A percentile compares a stretch with the other conserved stretches of the same genome.
Evolutionary conservation across 768 basidiomycete genomes (phyloP).

Genomic region (Leccinum ochraceum): DNA sequence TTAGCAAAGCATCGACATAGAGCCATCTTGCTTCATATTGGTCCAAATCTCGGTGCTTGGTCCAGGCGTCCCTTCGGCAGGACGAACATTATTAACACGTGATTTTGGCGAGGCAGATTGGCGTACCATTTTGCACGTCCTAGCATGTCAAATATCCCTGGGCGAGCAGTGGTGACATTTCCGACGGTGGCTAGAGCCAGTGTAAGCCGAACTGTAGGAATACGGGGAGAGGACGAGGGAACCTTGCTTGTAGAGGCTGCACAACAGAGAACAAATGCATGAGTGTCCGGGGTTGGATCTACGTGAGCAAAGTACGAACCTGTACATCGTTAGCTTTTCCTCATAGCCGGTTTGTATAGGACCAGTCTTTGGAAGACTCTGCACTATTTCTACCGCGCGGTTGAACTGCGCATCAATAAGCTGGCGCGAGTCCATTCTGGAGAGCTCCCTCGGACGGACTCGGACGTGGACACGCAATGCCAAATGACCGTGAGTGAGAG

Average conservation of each 20-base stretch:
- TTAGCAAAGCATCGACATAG: constrained; percentile 86
- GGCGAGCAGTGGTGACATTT: constrained; percentile 76
- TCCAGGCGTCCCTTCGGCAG: constrained; percentile 84
- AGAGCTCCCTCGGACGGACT: background rate
- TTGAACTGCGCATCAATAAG: constrained; percentile 86
- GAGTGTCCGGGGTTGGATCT: constrained; percentile 1
- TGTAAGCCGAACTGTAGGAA: constrained; percentile 2
- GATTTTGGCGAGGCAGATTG: constrained; percentile 7
- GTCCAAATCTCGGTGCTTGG: constrained; percentile 84
- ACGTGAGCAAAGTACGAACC: constrained; percentile 44
- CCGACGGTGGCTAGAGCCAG: constrained; percentile 74
- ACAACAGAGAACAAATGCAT: constrained; percentile 7
- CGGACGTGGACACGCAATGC: background rate
- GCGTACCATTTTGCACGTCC: constrained; percentile 90
- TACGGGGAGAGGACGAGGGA: background rate
- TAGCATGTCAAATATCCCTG: constrained; percentile 88
- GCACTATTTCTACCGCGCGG: constrained; percentile 93
- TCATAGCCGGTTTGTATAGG: constrained; percentile 96
- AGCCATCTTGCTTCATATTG: constrained; percentile 80
- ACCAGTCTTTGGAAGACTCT: constrained; percentile 88
- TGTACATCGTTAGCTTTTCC: constrained; percentile 93
- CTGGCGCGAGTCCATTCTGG: constrained; percentile 58
- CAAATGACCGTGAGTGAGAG: background rate
- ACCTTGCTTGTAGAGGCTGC: constrained; percentile 94
- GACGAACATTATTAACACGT: constrained; percentile 20